Percentiles rank a stretch among this genome's conserved stretches.
Evolutionary conservation across 352 stramenopile species (phyloP).

Genomic region (Globisporangium orthogonon): DNA sequence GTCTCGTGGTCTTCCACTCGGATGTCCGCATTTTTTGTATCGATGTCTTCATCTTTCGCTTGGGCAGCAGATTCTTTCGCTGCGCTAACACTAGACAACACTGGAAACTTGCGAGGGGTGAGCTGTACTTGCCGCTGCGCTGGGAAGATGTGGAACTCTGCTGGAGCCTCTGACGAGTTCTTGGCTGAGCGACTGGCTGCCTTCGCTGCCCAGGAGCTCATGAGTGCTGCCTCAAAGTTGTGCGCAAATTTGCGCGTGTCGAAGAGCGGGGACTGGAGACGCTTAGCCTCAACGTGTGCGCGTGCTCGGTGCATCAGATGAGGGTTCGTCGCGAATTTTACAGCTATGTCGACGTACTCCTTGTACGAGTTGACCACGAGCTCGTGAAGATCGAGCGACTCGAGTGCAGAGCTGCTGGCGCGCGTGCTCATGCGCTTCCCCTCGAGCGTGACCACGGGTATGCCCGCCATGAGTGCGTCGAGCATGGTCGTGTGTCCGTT

Average conservation of each 20-base stretch:
- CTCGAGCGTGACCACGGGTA: conserved; percentile 68
- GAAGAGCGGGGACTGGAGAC: conserved; percentile 49
- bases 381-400: conserved; percentile 40
- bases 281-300: conserved; percentile 30
- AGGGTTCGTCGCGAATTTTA: conserved; percentile 32
- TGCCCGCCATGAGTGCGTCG: conserved; percentile 71
- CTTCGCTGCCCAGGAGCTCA: conserved; percentile 38
- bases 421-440: conserved; percentile 66
- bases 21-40: neutral
- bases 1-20: neutral
- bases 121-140: conserved; percentile 14
- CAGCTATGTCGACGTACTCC: conserved; percentile 76
- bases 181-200: conserved; percentile 6
- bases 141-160: conserved; percentile 36
- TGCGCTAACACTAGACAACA: conserved; percentile 26
- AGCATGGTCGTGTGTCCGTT: conserved; percentile 82
- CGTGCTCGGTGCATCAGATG: conserved; percentile 30
- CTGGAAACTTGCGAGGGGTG: conserved; percentile 21
- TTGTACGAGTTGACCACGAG: conserved; percentile 65
- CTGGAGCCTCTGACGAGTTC: neutral
- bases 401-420: conserved; percentile 45
- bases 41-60: no score
- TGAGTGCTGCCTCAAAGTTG: conserved; percentile 41
- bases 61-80: no score
- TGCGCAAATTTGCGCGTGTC: conserved; percentile 48